Conservation (phyloP, 2,329 filamentous ascomycete genomes). For the Sphaerulina vaccinii region DNA sequence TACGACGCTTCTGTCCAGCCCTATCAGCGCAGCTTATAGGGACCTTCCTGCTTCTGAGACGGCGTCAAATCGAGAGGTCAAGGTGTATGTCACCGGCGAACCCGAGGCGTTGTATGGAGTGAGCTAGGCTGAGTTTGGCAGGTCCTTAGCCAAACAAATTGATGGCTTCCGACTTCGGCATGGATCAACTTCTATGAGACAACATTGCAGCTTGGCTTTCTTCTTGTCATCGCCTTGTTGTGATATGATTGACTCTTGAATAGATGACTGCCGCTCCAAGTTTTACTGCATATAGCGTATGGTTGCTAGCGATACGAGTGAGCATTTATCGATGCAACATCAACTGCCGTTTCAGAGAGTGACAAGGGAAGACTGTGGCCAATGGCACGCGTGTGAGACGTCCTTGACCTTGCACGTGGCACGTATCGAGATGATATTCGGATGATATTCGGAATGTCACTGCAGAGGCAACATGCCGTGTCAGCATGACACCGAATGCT, state of each 20-base stretch:
- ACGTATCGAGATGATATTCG: neutral
- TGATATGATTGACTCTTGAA: neutral
- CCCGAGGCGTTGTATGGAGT: neutral
- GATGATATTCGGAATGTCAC: neutral
- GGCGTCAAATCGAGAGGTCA: neutral
- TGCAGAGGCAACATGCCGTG: neutral
- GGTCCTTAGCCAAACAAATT: conserved; percentile 2
- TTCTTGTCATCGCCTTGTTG: neutral
- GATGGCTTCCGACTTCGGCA: conserved; percentile 17
- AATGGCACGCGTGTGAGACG: no score
- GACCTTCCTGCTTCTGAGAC: conserved; percentile 4
- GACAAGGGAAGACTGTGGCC: no score
- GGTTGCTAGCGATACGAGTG: no score
- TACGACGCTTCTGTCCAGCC: conserved; percentile 13
- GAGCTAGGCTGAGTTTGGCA: conserved; percentile 7
- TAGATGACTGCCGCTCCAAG: no score
- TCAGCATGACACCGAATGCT: neutral
- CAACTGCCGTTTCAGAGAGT: no score
- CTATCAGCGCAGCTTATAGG: conserved; percentile 7
- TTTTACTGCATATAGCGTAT: no score
- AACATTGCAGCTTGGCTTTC: conserved; percentile 3
- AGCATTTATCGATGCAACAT: no score
- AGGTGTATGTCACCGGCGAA: neutral
- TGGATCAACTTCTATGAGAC: conserved; percentile 7
- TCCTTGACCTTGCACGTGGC: neutral